phyloP scores from a whole-genome alignment of 164 flowering plant species.

The Stephania cephalantha region DNA sequence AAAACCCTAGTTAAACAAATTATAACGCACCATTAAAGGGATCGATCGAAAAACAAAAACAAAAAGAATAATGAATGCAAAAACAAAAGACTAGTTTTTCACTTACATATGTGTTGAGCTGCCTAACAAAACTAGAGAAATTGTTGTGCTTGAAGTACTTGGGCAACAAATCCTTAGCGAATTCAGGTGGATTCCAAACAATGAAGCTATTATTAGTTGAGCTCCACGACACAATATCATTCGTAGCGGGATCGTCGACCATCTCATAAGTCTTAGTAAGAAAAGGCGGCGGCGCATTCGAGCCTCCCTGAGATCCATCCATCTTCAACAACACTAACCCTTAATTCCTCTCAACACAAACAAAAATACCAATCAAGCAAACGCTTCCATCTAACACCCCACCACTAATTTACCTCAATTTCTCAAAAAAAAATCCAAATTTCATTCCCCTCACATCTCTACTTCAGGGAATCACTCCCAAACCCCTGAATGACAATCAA shows the following conservation, averaged over 20 bases:
- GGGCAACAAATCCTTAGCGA: constrained; percentile 52
- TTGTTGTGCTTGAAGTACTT: constrained; percentile 70
- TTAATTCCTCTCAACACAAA: background rate
- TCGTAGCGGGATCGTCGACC: constrained; percentile 49
- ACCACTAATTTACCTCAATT: too few relatives aligned
- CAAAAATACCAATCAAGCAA: background rate
- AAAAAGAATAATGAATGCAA: background rate
- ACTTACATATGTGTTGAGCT: constrained; percentile 70
- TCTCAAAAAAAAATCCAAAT: background rate
- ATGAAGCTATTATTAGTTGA: constrained; percentile 36
- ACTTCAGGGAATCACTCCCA: background rate
- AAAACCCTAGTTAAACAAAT: constrained; percentile 48
- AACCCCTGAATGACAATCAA: background rate
- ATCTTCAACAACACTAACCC: constrained; percentile 14
- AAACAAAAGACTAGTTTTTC: background rate
- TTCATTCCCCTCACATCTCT: background rate
- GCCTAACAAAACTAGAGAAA: constrained; percentile 67
- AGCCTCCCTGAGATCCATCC: constrained; percentile 44
- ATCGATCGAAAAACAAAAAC: background rate
- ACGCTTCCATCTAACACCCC: too few relatives aligned
- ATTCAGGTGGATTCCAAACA: constrained; percentile 59
- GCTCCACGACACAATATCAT: constrained; percentile 56
- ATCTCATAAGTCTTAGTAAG: constrained; percentile 60
- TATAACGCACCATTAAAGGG: too few relatives aligned
- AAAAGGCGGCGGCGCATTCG: constrained; percentile 51